phyloP scores from a whole-genome alignment of 2,329 filamentous ascomycete genomes.

The Clonostachys rhizophaga region DNA sequence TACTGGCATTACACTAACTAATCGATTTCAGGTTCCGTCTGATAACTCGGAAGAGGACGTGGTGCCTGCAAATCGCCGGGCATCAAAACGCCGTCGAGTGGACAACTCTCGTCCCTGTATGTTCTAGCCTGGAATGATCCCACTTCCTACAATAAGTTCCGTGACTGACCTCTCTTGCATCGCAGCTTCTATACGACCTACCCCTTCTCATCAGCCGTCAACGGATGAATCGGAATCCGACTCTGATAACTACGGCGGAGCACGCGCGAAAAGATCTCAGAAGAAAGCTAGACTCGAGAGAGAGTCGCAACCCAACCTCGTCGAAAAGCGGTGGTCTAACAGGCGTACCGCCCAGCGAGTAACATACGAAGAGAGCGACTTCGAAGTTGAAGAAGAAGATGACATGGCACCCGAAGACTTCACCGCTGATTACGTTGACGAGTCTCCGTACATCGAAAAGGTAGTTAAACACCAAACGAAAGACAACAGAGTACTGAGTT shows the following conservation, averaged over 20 bases:
- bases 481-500: conserved; percentile 56
- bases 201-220: conserved; percentile 49
- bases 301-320: conserved; percentile 61
- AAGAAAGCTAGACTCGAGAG: conserved; percentile 77
- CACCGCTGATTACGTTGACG: conserved; percentile 65
- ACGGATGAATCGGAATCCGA: conserved; percentile 62
- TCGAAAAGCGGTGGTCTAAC: conserved; percentile 89
- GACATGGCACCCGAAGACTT: conserved; percentile 59
- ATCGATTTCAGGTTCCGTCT: conserved; percentile 36
- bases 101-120: conserved; percentile 61
- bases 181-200: conserved; percentile 56
- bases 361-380: conserved; percentile 62
- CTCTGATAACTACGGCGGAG: conserved; percentile 71
- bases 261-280: conserved; percentile 61
- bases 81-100: conserved; percentile 64
- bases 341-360: conserved; percentile 68
- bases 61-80: conserved; percentile 49
- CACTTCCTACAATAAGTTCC: conserved; percentile 1
- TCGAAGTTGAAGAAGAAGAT: conserved; percentile 60
- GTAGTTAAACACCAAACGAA: conserved; percentile 82
- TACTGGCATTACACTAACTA: neutral
- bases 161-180: neutral
- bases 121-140: conserved; percentile 13
- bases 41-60: conserved; percentile 72
- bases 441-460: conserved; percentile 81